phyloP scores from a whole-genome alignment of 768 basidiomycete species.

The Serendipita sp. region DNA sequence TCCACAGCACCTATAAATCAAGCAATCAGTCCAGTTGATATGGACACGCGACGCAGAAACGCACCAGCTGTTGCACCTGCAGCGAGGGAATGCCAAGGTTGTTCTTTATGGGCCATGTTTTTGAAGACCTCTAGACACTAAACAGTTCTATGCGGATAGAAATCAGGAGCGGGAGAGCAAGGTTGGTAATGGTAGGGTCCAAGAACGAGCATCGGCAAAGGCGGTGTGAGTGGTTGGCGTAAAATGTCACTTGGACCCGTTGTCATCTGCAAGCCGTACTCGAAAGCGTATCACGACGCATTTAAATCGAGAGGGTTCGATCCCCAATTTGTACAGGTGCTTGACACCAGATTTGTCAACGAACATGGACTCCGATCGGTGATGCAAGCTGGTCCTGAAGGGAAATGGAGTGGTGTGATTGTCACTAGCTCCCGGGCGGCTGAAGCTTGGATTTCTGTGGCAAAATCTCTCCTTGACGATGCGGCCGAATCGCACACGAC shows the following conservation, averaged over 20 bases:
- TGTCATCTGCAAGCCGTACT: constrained; percentile 28
- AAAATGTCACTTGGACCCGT: constrained; percentile 13
- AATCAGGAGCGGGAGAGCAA: background rate
- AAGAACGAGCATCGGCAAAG: background rate
- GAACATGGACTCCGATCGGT: constrained; percentile 28
- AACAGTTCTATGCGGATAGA: background rate
- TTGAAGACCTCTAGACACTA: background rate
- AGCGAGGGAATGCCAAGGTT: constrained; percentile 70
- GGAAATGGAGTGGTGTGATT: constrained; percentile 41
- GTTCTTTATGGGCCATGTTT: constrained; percentile 49
- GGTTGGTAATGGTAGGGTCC: background rate
- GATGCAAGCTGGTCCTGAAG: constrained; percentile 26
- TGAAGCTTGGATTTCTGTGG: constrained; percentile 48
- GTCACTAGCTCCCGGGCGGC: constrained; percentile 66
- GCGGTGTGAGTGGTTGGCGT: background rate
- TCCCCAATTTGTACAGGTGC: constrained; percentile 48
- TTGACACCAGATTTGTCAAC: constrained; percentile 49
- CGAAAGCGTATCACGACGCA: constrained; percentile 44
- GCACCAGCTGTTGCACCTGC: constrained; percentile 89
- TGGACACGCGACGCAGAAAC: too few species aligned
- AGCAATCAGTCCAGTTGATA: constrained; percentile 10
- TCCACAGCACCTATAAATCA: constrained; percentile 26
- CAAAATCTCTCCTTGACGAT: constrained; percentile 11
- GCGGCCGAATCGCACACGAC: background rate
- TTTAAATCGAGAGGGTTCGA: constrained; percentile 35